These are phyloP conservation scores for Geotrichum australiense DNA, from an alignment of 1,139 yeast genomes.

Conservation along the genomic window DNA sequence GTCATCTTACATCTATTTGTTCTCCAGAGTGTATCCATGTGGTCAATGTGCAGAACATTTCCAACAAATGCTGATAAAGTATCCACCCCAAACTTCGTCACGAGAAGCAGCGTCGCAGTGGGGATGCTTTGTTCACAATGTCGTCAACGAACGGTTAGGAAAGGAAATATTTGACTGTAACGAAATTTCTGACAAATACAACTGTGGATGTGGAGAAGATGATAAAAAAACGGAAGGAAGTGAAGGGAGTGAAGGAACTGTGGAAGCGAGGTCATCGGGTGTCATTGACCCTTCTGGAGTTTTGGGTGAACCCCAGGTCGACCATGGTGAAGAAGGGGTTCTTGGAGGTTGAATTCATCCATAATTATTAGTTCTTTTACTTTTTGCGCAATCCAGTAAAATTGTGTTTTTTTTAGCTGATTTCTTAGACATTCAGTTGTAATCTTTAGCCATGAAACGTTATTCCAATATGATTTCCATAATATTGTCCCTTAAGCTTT, in stretches of 20 bases:
- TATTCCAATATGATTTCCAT: neutral
- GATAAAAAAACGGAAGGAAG: slow-evolving; percentile 41
- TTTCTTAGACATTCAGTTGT: neutral
- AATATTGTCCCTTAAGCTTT: slow-evolving; percentile 1
- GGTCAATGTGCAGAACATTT: slow-evolving; percentile 93
- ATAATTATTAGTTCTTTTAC: too few relatives aligned
- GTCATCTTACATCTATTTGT: slow-evolving; percentile 39
- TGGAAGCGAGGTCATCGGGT: neutral
- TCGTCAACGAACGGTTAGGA: slow-evolving; percentile 64
- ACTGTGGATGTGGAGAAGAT: slow-evolving; percentile 90
- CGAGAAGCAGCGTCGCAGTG: slow-evolving; percentile 83
- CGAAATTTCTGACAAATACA: slow-evolving; percentile 78
- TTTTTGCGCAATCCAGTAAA: too few relatives aligned
- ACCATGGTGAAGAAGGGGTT: slow-evolving; percentile 13
- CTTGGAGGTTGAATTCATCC: slow-evolving; percentile 13
- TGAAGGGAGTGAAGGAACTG: slow-evolving; percentile 31
- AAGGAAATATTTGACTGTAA: slow-evolving; percentile 79
- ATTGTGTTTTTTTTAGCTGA: neutral
- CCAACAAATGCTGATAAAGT: slow-evolving; percentile 53
- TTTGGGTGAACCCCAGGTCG: slow-evolving; percentile 11
- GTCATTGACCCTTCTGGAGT: slow-evolving; percentile 7
- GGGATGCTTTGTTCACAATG: slow-evolving; percentile 95
- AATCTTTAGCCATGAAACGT: too few relatives aligned
- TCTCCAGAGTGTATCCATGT: slow-evolving; percentile 36
- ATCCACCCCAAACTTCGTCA: slow-evolving; percentile 78